Conservation (phyloP, 179 eudicot species). For the Heliamphora pulchella region DNA sequence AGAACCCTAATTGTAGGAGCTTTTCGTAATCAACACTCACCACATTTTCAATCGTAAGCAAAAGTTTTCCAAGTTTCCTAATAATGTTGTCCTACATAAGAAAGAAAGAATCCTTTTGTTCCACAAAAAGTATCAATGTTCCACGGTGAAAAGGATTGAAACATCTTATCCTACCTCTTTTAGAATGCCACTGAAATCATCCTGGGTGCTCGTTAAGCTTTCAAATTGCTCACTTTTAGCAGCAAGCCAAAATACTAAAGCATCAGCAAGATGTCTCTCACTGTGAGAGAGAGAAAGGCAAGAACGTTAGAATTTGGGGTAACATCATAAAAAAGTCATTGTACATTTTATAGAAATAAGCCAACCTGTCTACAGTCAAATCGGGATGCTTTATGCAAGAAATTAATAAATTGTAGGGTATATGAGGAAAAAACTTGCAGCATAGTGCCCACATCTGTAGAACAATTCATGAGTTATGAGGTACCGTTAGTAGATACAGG, state of each 20-base stretch:
- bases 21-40: background rate
- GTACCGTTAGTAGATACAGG: background rate
- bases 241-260: constrained; percentile 52
- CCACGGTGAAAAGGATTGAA: constrained; percentile 1
- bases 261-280: constrained; percentile 83
- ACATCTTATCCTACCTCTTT: constrained; percentile 36
- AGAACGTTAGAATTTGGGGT: constrained; percentile 12
- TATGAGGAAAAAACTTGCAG: constrained; percentile 37
- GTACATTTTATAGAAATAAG: constrained; percentile 6
- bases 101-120: background rate
- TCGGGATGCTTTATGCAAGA: constrained; percentile 59
- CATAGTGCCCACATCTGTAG: constrained; percentile 67
- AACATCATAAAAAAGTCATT: background rate
- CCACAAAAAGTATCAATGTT: background rate
- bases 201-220: constrained; percentile 18
- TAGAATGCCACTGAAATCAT: constrained; percentile 28
- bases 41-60: background rate
- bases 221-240: constrained; percentile 32
- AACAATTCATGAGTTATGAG: constrained; percentile 15
- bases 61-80: background rate
- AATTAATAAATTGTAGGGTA: constrained; percentile 46
- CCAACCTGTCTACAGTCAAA: constrained; percentile 71
- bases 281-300: constrained; percentile 27
- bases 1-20: background rate
- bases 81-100: background rate